Conservation (phyloP, 2,329 filamentous ascomycete genomes). For the Arthrinium puccinioides region DNA sequence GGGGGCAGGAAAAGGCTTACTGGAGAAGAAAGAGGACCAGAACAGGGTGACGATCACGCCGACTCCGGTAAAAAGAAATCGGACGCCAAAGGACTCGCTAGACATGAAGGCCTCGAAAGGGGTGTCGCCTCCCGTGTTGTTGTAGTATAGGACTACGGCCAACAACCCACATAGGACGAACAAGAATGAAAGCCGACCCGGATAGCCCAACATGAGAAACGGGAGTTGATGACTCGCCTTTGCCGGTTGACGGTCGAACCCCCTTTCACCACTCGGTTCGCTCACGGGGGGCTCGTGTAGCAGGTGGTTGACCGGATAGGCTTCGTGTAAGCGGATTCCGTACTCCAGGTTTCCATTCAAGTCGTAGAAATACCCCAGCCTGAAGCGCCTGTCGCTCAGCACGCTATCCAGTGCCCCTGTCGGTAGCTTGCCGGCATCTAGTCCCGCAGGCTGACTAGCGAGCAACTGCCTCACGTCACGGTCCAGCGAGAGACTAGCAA, state of each 20-base stretch:
- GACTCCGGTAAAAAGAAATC: conserved; percentile 30
- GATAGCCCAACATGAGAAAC: conserved; percentile 21
- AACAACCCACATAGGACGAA: conserved; percentile 20
- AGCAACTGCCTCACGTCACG: conserved; percentile 9
- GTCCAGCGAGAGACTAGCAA: conserved; percentile 23
- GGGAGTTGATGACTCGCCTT: too few relatives aligned
- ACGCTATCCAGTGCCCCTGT: too few relatives aligned
- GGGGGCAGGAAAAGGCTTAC: too few relatives aligned
- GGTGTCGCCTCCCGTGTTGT: conserved; percentile 23
- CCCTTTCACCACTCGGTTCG: too few relatives aligned
- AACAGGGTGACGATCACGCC: conserved; percentile 29
- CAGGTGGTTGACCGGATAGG: background rate
- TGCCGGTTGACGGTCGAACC: too few relatives aligned
- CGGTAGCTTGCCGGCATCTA: too few relatives aligned
- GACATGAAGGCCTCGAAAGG: conserved; percentile 34
- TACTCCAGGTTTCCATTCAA: too few relatives aligned
- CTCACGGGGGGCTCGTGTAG: background rate
- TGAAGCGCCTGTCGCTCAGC: conserved; percentile 21
- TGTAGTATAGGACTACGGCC: conserved; percentile 28
- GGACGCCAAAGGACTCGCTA: conserved; percentile 28
- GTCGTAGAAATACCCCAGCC: too few relatives aligned
- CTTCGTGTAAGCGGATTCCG: conserved; percentile 14
- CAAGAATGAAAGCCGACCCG: conserved; percentile 15
- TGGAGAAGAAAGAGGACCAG: conserved; percentile 29
- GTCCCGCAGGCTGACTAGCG: too few relatives aligned